Percentiles rank a stretch among this genome's conserved stretches.
Evolutionary conservation across 768 basidiomycete genomes (phyloP).

Genomic region (Lactarius sp.): DNA sequence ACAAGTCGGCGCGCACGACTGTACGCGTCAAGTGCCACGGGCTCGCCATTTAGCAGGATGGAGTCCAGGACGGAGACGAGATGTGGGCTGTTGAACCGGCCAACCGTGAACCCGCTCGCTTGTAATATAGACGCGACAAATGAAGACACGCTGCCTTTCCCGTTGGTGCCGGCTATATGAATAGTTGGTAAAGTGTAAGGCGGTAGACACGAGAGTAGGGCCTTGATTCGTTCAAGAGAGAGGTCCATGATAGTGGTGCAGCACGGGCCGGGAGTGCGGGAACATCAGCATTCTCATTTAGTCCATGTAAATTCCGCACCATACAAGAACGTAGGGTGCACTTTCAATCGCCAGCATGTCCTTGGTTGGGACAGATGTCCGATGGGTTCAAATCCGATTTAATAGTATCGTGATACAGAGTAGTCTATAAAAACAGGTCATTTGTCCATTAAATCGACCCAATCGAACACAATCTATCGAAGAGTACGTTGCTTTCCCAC

Average conservation of each 20-base stretch:
- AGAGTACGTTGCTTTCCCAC: conserved; percentile 1
- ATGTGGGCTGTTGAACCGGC: conserved; percentile 92
- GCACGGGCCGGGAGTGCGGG: too few relatives aligned
- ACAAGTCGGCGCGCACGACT: conserved; percentile 42
- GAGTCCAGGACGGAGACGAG: conserved; percentile 72
- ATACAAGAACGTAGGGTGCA: too few relatives aligned
- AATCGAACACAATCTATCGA: conserved; percentile 5
- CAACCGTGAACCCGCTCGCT: conserved; percentile 54
- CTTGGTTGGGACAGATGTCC: background rate
- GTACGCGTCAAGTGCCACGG: conserved; percentile 50
- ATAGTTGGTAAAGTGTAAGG: conserved; percentile 72
- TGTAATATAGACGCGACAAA: conserved; percentile 72
- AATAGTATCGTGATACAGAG: conserved; percentile 14
- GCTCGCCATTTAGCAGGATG: conserved; percentile 59
- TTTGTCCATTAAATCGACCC: conserved; percentile 7
- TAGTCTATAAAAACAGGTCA: conserved; percentile 15
- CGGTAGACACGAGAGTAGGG: conserved; percentile 50
- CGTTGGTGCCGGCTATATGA: conserved; percentile 94
- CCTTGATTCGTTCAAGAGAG: conserved; percentile 52
- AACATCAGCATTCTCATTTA: too few relatives aligned
- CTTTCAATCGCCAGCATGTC: background rate
- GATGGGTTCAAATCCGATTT: conserved; percentile 23
- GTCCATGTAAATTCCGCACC: too few relatives aligned
- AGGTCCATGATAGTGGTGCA: conserved; percentile 65
- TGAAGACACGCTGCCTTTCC: conserved; percentile 91